A percentile compares a stretch with the other conserved stretches of the same genome.
Evolutionary conservation across 805 yeast genomes (phyloP).

Genomic region (Dipodascus albidus): DNA sequence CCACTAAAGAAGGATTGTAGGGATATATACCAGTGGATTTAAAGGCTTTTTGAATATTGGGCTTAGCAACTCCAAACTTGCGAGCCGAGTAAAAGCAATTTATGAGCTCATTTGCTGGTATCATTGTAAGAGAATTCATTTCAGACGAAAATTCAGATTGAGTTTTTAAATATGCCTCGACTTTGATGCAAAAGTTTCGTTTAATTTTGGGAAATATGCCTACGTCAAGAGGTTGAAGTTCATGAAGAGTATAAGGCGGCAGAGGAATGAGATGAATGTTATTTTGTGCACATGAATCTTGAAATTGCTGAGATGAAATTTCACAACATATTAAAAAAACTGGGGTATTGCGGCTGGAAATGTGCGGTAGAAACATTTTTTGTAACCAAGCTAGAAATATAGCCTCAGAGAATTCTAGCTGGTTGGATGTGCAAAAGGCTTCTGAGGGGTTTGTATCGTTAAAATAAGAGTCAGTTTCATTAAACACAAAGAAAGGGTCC

Average conservation of each 20-base stretch:
- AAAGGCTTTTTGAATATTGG: background rate
- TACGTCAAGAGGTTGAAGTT: background rate
- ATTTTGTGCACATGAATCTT: background rate
- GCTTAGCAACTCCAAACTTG: background rate
- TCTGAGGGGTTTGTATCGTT: background rate
- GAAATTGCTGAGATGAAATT: background rate
- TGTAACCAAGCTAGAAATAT: background rate
- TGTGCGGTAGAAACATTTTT: background rate
- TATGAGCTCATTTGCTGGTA: background rate
- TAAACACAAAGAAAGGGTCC: background rate
- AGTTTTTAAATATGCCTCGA: background rate
- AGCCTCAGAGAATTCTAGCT: background rate
- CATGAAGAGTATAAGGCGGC: background rate
- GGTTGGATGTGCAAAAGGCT: background rate
- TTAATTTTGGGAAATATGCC: background rate
- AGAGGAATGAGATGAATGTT: background rate
- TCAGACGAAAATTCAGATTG: background rate
- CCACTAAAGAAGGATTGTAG: background rate
- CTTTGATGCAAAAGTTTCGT: slow-evolving; percentile 1
- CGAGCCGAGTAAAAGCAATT: background rate
- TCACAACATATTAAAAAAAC: background rate
- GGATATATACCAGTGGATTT: background rate
- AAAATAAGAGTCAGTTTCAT: background rate
- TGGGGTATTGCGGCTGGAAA: background rate
- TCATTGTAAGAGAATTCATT: background rate